phyloP scores from a whole-genome alignment of 495 filamentous ascomycete species.

The Cenococcum geophilum region DNA sequence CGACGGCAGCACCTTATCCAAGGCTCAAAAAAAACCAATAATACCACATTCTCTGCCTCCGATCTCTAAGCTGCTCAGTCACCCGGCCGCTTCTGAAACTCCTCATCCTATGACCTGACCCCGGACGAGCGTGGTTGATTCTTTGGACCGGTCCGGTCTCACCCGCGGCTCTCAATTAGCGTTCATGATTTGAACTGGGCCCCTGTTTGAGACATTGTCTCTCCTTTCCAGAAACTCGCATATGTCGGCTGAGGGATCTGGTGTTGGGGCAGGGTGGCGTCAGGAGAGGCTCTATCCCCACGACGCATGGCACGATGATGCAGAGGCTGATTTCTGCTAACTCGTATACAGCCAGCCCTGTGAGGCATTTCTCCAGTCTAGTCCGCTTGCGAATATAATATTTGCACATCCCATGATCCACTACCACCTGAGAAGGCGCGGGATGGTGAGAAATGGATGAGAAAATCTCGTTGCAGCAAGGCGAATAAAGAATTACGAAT shows the following conservation, averaged over 20 bases:
- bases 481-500: background rate
- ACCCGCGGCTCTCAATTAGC: background rate
- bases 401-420: slow-evolving; percentile 19
- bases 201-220: background rate
- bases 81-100: background rate
- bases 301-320: slow-evolving; percentile 7
- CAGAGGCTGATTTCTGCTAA: slow-evolving; percentile 7
- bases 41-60: background rate
- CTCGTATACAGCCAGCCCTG: background rate
- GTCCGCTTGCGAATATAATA: slow-evolving; percentile 14
- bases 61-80: background rate
- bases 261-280: too few relatives aligned
- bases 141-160: background rate
- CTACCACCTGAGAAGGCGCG: slow-evolving; percentile 8
- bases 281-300: background rate
- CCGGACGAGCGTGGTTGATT: background rate
- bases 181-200: background rate
- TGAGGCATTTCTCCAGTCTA: slow-evolving; percentile 8
- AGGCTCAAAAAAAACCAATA: background rate
- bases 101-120: background rate
- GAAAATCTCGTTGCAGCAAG: slow-evolving; percentile 15
- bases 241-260: too few relatives aligned
- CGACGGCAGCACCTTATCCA: background rate
- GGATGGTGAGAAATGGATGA: slow-evolving; percentile 10
- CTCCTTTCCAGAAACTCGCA: too few relatives aligned